A percentile compares a stretch with the other conserved stretches of the same genome.
Evolutionary conservation across 163 green algal genomes (phyloP).

Genomic region (Scenedesmus sp.): DNA sequence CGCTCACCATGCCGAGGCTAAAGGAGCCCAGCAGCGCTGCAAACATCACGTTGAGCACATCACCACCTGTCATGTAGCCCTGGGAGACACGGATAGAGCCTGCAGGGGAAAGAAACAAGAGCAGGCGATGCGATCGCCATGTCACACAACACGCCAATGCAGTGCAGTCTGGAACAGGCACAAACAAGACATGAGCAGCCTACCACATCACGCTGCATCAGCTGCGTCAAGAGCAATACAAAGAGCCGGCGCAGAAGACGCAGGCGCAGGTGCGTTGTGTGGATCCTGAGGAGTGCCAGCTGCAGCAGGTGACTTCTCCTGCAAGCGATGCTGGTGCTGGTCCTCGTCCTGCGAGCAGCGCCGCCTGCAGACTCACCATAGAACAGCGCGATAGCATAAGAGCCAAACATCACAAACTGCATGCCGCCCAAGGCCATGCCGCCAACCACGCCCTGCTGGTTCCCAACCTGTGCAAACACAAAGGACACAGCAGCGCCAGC

Average conservation of each 20-base stretch:
- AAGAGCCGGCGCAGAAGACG: neutral
- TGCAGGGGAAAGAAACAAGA: neutral
- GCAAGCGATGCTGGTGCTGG: neutral
- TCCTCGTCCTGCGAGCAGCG: neutral
- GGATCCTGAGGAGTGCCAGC: neutral
- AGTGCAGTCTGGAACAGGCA: no score
- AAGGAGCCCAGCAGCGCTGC: conserved; percentile 76
- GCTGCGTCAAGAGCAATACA: neutral
- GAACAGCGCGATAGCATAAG: conserved; percentile 67
- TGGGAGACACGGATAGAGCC: conserved; percentile 26
- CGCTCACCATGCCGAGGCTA: conserved; percentile 67
- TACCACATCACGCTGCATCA: no score
- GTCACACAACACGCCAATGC: no score
- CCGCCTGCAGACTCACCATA: conserved; percentile 48
- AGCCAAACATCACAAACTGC: conserved; percentile 63
- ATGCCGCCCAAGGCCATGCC: conserved; percentile 50
- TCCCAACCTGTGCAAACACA: conserved; percentile 58
- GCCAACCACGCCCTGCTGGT: conserved; percentile 58
- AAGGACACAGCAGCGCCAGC: neutral
- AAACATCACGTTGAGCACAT: conserved; percentile 75
- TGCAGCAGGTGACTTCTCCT: neutral
- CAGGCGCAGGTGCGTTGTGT: no score
- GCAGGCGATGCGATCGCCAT: neutral
- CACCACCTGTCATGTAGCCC: conserved; percentile 57
- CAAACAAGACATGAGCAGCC: no score